Evolutionary conservation across 257 asterid genomes (phyloP).

Genomic region (Scutellaria baicalensis): DNA sequence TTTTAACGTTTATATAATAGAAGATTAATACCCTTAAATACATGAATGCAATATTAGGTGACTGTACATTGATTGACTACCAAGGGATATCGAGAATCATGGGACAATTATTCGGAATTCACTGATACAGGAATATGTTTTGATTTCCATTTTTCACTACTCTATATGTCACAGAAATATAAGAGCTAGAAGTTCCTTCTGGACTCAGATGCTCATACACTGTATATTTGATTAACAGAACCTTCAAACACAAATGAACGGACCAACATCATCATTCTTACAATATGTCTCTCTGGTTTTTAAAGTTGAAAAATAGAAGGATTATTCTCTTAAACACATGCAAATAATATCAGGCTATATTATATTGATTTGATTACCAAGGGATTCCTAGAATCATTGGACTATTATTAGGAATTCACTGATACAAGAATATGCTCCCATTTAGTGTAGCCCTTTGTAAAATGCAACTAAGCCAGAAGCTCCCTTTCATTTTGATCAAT

Average conservation of each 20-base stretch:
- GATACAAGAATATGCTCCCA: background rate
- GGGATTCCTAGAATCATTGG: background rate
- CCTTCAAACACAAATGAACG: background rate
- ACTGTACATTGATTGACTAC: background rate
- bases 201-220: background rate
- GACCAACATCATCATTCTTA: background rate
- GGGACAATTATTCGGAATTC: background rate
- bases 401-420: background rate
- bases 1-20: background rate
- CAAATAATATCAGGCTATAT: background rate
- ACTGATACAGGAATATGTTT: background rate
- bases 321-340: background rate
- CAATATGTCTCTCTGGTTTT: background rate
- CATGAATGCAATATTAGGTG: background rate
- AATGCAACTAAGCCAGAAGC: background rate
- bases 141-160: background rate
- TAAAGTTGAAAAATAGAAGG: background rate
- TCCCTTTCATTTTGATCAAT: background rate
- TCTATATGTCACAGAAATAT: background rate
- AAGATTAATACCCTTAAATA: too few relatives aligned
- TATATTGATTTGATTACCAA: background rate
- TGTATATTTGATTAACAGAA: background rate
- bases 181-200: background rate
- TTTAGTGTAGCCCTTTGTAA: background rate
- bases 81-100: background rate